These are phyloP conservation scores for Acer yangbiense DNA, from an alignment of 345 rosid species.

Conservation along the genomic window DNA sequence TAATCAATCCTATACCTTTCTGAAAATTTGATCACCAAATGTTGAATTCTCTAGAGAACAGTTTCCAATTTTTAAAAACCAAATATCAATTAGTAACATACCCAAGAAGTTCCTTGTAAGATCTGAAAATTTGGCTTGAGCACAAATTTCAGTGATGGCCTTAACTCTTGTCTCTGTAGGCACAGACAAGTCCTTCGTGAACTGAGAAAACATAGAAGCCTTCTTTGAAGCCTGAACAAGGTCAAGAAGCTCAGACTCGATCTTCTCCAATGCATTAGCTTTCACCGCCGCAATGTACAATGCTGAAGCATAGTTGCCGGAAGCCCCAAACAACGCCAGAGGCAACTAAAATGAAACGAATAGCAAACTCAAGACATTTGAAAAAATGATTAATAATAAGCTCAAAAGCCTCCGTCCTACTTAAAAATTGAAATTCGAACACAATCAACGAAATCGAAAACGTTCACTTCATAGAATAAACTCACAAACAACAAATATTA, in stretches of 20 bases:
- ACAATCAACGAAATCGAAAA: background rate
- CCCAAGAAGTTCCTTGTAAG: constrained; percentile 81
- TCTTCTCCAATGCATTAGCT: constrained; percentile 64
- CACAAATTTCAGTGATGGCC: constrained; percentile 62
- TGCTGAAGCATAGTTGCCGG: constrained; percentile 92
- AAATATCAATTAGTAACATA: constrained; percentile 33
- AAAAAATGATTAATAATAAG: too few species aligned
- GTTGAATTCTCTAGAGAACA: background rate
- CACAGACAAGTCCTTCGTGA: constrained; percentile 78
- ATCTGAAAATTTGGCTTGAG: constrained; percentile 68
- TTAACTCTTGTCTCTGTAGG: constrained; percentile 56
- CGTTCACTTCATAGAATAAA: background rate
- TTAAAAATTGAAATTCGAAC: background rate
- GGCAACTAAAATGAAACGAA: constrained; percentile 58
- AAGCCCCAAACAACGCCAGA: constrained; percentile 64
- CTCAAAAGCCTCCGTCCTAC: too few species aligned
- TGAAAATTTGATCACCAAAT: background rate
- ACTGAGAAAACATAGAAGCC: constrained; percentile 62
- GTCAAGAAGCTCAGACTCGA: constrained; percentile 71
- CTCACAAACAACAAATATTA: background rate
- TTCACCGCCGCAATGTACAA: constrained; percentile 70
- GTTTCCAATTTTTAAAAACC: constrained; percentile 3
- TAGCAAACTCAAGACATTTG: background rate
- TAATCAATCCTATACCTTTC: background rate
- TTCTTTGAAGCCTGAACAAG: constrained; percentile 66